Evolutionary conservation across 192 early-diverging fungal genomes (phyloP), one percentile per base, ranked within the genome.

Genomic region (Backusella morwellensis): DNA sequence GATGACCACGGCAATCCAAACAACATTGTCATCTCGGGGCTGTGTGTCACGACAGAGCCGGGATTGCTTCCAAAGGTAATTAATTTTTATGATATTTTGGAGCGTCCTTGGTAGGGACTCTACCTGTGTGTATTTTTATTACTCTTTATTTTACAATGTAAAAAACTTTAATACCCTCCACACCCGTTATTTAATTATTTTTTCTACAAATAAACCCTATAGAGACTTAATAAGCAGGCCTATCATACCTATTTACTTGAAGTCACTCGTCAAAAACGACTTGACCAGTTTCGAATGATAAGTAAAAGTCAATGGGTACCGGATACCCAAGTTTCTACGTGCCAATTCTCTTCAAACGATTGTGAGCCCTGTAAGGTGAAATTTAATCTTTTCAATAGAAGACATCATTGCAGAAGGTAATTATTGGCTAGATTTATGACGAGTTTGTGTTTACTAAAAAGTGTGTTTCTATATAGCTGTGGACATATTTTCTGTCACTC

Each of bases 401-500:
- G 15, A 14, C 70, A 72, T 26, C 70, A 72, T 41, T 72, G 70
- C 42, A 72, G 70, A 72, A 72, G 70, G 70, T 72, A 70, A 70
- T n/a, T 41, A 26, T 0, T 32, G 32, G 2, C 32, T 32, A 32
- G 32, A 32, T 32, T 3, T 32, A 32, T 32, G 32, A 32, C 32
- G 32, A 32, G 32, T 32, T 32, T 32, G 2, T 32, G 32, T 32
- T 32, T 32, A 32, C 0, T 32, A 32, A 32, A 32, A 32, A 32
- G 0, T 56, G 1, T 56, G 1, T 56, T 56, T 56, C 14, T 6
- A 1, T 19, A 23, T 75, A 75, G 74, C 32, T 75, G 74, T 47
- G 74, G 74, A 26, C 66, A 75, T 67, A 67, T 75, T 32, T 75
- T 75, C 26, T 75, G 74, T n/a, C 56, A 75, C n/a, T 68, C 36